A percentile compares a stretch with the other conserved stretches of the same genome.
These are phyloP conservation scores for Agrostemma githago DNA, from an alignment of 148 eudicot species.

Conservation along the genomic window DNA sequence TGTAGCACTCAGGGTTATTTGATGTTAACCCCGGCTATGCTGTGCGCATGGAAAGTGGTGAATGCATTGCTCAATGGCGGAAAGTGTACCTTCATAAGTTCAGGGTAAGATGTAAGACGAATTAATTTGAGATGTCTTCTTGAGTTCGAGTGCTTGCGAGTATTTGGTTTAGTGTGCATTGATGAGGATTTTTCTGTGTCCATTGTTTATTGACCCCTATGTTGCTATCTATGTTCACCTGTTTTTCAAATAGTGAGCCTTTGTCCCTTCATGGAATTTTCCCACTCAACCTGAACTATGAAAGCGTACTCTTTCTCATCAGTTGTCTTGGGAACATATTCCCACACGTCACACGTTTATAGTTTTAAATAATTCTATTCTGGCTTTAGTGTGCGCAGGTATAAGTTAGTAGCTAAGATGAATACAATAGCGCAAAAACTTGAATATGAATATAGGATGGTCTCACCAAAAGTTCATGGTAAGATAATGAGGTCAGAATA, in stretches of 20 bases:
- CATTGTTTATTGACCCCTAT: background rate
- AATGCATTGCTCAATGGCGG: slow-evolving; percentile 70
- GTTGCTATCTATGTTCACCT: background rate
- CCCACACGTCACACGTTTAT: background rate
- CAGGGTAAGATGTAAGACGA: slow-evolving; percentile 40
- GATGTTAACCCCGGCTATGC: slow-evolving; percentile 59
- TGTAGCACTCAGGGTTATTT: slow-evolving; percentile 66
- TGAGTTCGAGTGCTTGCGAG: background rate
- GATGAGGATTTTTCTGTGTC: background rate
- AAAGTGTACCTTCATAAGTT: slow-evolving; percentile 40
- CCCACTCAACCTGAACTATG: background rate
- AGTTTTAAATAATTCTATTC: background rate
- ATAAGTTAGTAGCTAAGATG: slow-evolving; percentile 2
- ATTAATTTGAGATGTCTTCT: slow-evolving; percentile 6
- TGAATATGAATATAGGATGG: background rate
- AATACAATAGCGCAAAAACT: background rate
- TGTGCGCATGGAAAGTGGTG: slow-evolving; percentile 61
- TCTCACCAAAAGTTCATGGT: background rate
- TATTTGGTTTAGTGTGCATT: background rate
- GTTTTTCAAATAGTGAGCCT: background rate
- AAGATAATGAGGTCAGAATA: background rate
- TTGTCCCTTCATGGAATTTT: background rate
- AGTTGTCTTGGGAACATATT: background rate
- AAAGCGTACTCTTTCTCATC: background rate
- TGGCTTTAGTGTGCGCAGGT: background rate